phyloP scores from a whole-genome alignment of 2,329 filamentous ascomycete species.

The Hypoxylon sp. region DNA sequence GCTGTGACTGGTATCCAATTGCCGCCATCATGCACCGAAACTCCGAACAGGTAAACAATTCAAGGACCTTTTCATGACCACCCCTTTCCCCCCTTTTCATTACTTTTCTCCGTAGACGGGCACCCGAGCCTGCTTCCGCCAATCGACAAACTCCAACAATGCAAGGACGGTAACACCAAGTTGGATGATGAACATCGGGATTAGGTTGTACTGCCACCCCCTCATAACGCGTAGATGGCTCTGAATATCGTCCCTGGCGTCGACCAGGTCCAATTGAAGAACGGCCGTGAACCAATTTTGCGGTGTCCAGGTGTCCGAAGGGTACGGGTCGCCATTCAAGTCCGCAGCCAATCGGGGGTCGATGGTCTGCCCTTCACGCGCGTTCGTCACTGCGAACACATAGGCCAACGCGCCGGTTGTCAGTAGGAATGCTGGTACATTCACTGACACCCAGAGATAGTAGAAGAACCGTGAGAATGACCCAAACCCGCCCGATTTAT shows the following conservation, averaged over 20 bases:
- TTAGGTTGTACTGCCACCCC: slow-evolving; percentile 58
- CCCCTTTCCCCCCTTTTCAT: not conserved
- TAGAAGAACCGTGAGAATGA: slow-evolving; percentile 47
- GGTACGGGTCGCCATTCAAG: slow-evolving; percentile 51
- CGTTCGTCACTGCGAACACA: slow-evolving; percentile 54
- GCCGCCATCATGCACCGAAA: slow-evolving; percentile 7
- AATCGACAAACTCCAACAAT: slow-evolving; percentile 43
- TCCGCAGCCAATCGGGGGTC: slow-evolving; percentile 47
- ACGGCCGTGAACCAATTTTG: slow-evolving; percentile 59
- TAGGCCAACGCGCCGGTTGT: slow-evolving; percentile 57
- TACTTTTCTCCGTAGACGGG: slow-evolving; percentile 24
- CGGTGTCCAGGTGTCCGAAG: slow-evolving; percentile 56
- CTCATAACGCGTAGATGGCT: slow-evolving; percentile 52
- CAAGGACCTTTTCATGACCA: not conserved
- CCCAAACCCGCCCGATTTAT: slow-evolving; percentile 35
- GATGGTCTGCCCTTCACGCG: slow-evolving; percentile 53
- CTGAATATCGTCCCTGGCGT: slow-evolving; percentile 47
- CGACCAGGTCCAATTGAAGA: slow-evolving; percentile 52
- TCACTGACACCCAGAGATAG: slow-evolving; percentile 55
- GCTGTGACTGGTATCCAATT: slow-evolving; percentile 6
- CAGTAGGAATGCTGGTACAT: slow-evolving; percentile 56
- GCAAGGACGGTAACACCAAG: slow-evolving; percentile 46
- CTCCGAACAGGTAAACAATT: slow-evolving; percentile 7
- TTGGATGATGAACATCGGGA: slow-evolving; percentile 52
- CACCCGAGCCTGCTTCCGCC: slow-evolving; percentile 33